phyloP scores from a whole-genome alignment of 2,329 filamentous ascomycete species.

The Plectosphaerella plurivora region DNA sequence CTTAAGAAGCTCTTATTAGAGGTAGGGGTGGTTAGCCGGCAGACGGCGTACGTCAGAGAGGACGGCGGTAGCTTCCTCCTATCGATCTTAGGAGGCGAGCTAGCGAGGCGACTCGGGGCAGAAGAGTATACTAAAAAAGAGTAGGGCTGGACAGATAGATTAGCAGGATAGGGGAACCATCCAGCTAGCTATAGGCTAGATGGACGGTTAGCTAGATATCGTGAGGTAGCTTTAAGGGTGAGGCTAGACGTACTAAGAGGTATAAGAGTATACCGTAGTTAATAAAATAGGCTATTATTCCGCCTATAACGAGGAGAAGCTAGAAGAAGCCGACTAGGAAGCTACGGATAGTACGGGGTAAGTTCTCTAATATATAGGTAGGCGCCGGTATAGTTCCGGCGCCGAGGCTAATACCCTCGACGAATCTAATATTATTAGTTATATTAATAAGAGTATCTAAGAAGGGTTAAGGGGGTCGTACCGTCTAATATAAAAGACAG shows the following conservation, averaged over 20 bases:
- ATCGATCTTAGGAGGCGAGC: slow-evolving; percentile 26
- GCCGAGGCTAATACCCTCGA: slow-evolving; percentile 48
- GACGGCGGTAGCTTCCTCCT: slow-evolving; percentile 25
- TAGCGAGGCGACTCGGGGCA: slow-evolving; percentile 40
- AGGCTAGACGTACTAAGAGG: no score
- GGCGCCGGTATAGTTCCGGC: slow-evolving; percentile 54
- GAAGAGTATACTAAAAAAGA: slow-evolving; percentile 42
- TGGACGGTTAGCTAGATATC: no score
- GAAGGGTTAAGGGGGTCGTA: neutral
- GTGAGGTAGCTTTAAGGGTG: no score
- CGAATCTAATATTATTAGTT: slow-evolving; percentile 25
- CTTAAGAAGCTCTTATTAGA: slow-evolving; percentile 25
- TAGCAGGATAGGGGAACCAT: slow-evolving; percentile 56
- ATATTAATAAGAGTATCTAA: neutral
- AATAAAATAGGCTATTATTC: slow-evolving; percentile 49
- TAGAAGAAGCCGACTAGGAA: slow-evolving; percentile 58
- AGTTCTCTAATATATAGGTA: slow-evolving; percentile 57
- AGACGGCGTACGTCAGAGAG: slow-evolving; percentile 29
- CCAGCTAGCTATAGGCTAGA: slow-evolving; percentile 30
- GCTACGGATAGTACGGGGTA: slow-evolving; percentile 54
- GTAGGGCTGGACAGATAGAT: slow-evolving; percentile 48
- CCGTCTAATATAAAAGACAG: slow-evolving; percentile 23
- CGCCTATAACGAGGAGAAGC: slow-evolving; percentile 49
- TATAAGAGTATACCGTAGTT: slow-evolving; percentile 45
- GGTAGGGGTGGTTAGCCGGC: slow-evolving; percentile 27